Evolutionary conservation across 805 yeast species (phyloP), one percentile per base, ranked within the genome.

Genomic region (Lipomyces japonicus): DNA sequence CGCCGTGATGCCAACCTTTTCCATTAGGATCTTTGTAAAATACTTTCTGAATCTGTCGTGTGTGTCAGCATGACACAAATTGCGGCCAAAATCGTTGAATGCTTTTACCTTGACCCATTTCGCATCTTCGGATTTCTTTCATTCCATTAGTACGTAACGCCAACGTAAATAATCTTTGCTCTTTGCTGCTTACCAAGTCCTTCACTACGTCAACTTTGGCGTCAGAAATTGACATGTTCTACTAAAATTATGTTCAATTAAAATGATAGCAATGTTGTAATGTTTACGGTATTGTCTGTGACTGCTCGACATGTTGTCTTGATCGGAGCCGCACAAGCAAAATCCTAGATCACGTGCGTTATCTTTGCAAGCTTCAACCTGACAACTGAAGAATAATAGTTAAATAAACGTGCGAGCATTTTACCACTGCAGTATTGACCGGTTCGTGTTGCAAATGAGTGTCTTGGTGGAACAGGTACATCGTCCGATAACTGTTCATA

Each of bases 1-100:
- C 9, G 32, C 42, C 14, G 12, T 28, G 10, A 10, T 10, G 14
- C 12, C 32, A 28, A 36, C 64, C 54, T 14, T 67, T 71, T 1
- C 95, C 95, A 23, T 71, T 70, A 4, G 95, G 91, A 58, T 85
- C 95, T n/a, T 61, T 52, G 65, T 86, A 88, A 40, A 78, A 75
- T 56, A 87, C 73, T 63, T 79, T 83, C 52, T 82, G 76, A 41
- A 86, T 70, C 63, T 51, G 49, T 4, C 19, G 31, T n/a, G 21
- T 35, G 67, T 63, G 16, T 35, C 25, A 16, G 65, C 65, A 40
- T 64, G 10, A 7, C 12, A 76, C 66, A 60, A 48, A 35, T 75
- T 73, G 73, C 28, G 67, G 63, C 24, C 52, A 59, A 46, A 67
- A 54, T 14, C 61, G 59, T 53, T 66, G 23, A 69, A 70, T 12